A percentile compares a stretch with the other conserved stretches of the same genome.
Evolutionary conservation across 164 flowering plant species (phyloP).

Genomic region (Umbilicus rupestris): DNA sequence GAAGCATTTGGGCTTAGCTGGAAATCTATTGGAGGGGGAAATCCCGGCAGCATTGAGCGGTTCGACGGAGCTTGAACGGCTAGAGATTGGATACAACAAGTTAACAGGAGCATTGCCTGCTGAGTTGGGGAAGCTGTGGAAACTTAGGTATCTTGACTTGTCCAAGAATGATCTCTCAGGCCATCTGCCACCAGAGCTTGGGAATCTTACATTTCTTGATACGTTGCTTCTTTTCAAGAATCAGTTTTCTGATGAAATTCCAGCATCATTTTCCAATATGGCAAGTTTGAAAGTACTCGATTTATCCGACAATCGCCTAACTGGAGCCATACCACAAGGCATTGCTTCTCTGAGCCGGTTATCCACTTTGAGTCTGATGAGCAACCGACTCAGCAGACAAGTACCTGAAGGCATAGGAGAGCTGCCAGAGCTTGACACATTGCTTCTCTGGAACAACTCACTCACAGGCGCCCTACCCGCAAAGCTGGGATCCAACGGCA

Average conservation of each 20-base stretch:
- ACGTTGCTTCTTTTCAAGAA: slow-evolving; percentile 56
- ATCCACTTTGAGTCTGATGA: slow-evolving; percentile 33
- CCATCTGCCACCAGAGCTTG: slow-evolving; percentile 32
- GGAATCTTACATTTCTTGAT: slow-evolving; percentile 44
- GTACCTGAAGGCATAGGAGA: slow-evolving; percentile 61
- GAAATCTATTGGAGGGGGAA: slow-evolving; percentile 48
- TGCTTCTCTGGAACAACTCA: slow-evolving; percentile 69
- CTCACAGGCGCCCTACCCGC: slow-evolving; percentile 56
- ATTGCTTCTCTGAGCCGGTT: slow-evolving; percentile 37
- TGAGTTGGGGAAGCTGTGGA: slow-evolving; percentile 27
- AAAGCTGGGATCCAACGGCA: slow-evolving; percentile 53
- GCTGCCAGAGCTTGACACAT: slow-evolving; percentile 46
- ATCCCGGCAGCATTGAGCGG: slow-evolving; percentile 53
- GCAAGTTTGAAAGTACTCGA: slow-evolving; percentile 38
- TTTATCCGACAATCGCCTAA: slow-evolving; percentile 58
- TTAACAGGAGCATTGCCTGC: slow-evolving; percentile 39
- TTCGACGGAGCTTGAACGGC: slow-evolving; percentile 33
- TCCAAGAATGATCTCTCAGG: slow-evolving; percentile 52
- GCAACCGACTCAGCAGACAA: slow-evolving; percentile 49
- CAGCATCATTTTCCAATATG: slow-evolving; percentile 31
- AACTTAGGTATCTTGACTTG: slow-evolving; percentile 58
- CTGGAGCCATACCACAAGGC: slow-evolving; percentile 48
- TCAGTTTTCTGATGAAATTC: slow-evolving; percentile 52
- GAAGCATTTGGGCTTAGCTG: slow-evolving; percentile 49
- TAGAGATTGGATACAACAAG: slow-evolving; percentile 82